These are phyloP conservation scores for Solanum dulcamara DNA, from an alignment of 257 asterid species.

Conservation along the genomic window DNA sequence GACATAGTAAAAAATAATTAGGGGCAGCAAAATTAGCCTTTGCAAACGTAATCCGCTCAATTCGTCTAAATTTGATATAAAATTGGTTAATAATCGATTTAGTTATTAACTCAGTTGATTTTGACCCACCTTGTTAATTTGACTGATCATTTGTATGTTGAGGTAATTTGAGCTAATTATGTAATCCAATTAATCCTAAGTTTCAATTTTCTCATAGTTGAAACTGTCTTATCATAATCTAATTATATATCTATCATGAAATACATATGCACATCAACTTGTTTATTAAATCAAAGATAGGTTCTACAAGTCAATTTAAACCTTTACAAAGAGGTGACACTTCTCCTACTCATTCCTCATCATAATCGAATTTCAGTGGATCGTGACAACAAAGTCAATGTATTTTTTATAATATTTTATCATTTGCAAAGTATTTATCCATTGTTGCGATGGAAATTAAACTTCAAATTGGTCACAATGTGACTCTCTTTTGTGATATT, in stretches of 20 bases:
- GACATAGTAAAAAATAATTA: no score
- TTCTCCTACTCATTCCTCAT: background rate
- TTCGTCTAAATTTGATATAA: background rate
- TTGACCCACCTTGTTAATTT: background rate
- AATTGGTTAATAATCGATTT: background rate
- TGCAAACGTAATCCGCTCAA: background rate
- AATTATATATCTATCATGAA: no score
- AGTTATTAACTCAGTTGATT: background rate
- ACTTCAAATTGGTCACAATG: background rate
- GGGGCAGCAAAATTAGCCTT: background rate
- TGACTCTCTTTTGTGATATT: accelerated
- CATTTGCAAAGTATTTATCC: accelerated
- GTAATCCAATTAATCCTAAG: background rate
- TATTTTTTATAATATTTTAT: background rate
- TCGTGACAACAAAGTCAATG: background rate
- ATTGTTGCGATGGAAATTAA: background rate
- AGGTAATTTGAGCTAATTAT: background rate
- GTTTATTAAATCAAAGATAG: background rate
- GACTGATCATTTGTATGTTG: background rate
- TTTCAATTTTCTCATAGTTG: background rate
- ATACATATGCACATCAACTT: background rate
- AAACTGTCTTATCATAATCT: background rate
- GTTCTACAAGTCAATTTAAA: background rate
- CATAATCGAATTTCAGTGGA: background rate
- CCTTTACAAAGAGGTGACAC: background rate